phyloP scores from a whole-genome alignment of 1,284 basidiomycete genomes.

The Trichosporon sp. region DNA sequence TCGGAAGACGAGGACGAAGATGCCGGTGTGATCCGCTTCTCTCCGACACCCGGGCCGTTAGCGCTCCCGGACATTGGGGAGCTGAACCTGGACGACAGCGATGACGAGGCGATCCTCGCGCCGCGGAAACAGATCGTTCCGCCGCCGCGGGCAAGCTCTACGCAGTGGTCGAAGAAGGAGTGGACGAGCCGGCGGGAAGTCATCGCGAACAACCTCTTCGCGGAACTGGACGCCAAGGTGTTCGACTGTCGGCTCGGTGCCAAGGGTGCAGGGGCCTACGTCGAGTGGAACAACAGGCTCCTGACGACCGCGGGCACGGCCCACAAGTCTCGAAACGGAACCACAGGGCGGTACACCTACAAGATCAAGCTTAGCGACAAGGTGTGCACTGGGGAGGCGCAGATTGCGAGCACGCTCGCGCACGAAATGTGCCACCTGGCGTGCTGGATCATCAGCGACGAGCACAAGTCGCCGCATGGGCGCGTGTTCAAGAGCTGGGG shows the following conservation, averaged over 20 bases:
- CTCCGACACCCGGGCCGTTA: slow-evolving; percentile 21
- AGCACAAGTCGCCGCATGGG: slow-evolving; percentile 46
- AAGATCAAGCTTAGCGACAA: slow-evolving; percentile 38
- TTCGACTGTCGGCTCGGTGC: slow-evolving; percentile 37
- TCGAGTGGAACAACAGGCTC: slow-evolving; percentile 43
- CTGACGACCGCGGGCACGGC: slow-evolving; percentile 46
- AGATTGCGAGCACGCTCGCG: slow-evolving; percentile 44
- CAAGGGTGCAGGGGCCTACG: slow-evolving; percentile 23
- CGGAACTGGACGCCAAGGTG: slow-evolving; percentile 39
- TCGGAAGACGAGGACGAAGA: slow-evolving; percentile 12
- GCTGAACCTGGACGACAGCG: slow-evolving; percentile 12
- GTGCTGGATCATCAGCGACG: slow-evolving; percentile 41
- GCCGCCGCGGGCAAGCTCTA: not conserved
- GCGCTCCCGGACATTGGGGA: slow-evolving; percentile 21
- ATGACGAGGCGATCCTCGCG: not conserved
- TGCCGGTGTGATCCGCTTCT: slow-evolving; percentile 24
- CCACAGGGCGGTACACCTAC: not conserved
- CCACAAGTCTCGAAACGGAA: slow-evolving; percentile 15
- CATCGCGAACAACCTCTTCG: slow-evolving; percentile 39
- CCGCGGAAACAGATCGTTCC: not conserved
- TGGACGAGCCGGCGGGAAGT: slow-evolving; percentile 30
- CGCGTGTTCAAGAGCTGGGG: slow-evolving; percentile 47
- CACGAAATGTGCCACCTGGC: slow-evolving; percentile 51
- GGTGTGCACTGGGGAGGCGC: slow-evolving; percentile 36
- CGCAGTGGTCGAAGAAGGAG: slow-evolving; percentile 17